phyloP scores from a whole-genome alignment of 176 grass and related monocot species.

The Avena insularis region DNA sequence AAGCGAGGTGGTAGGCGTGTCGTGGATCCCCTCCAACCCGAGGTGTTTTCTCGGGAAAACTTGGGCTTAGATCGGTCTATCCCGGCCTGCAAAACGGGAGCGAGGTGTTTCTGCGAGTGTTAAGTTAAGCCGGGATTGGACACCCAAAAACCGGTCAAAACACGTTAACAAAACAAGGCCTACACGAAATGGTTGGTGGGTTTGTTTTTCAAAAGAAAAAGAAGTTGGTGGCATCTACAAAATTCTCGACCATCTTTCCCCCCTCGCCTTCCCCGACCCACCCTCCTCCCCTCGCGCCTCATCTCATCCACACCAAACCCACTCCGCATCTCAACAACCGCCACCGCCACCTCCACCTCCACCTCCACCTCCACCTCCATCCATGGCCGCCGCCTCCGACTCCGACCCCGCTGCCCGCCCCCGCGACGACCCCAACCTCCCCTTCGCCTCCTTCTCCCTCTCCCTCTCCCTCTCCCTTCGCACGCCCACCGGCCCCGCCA shows the following conservation, averaged over 20 bases:
- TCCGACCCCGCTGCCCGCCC: conserved; percentile 39
- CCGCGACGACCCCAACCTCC: conserved; percentile 49
- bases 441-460: conserved; percentile 70
- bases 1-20: too few relatives aligned
- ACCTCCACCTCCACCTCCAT: neutral
- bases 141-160: too few relatives aligned
- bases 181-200: conserved; percentile 40
- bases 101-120: too few relatives aligned
- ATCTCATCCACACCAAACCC: conserved; percentile 45
- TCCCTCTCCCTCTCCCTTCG: conserved; percentile 56
- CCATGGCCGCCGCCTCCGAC: conserved; percentile 49
- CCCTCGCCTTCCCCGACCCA: neutral
- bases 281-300: conserved; percentile 28
- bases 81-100: too few relatives aligned
- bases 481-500: conserved; percentile 31
- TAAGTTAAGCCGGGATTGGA: too few relatives aligned
- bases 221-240: conserved; percentile 33
- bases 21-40: too few relatives aligned
- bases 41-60: too few relatives aligned
- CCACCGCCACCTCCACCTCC: conserved; percentile 3
- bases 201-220: too few relatives aligned
- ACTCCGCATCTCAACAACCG: conserved; percentile 43
- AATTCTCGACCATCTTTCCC: conserved; percentile 15
- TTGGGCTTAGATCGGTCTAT: too few relatives aligned
- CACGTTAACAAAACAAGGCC: neutral